Evolutionary conservation across 768 basidiomycete genomes (phyloP), one percentile per base, ranked within the genome.

Genomic region (Lactarius psammicola): DNA sequence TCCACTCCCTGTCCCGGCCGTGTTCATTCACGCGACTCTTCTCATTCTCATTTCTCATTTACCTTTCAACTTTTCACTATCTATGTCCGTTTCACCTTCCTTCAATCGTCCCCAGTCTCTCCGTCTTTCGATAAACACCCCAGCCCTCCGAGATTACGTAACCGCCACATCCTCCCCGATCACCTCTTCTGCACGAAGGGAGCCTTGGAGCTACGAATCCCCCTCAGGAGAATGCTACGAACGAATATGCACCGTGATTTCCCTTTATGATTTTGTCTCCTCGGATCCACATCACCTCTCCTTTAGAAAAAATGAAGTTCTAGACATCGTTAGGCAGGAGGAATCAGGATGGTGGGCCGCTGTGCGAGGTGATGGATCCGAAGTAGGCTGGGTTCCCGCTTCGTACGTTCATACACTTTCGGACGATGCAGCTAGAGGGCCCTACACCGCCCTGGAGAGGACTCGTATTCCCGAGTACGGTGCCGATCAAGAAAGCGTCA

Each of bases 311-410:
- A 84, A 85, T 67, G 90, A 92, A 68, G 82, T 91, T 26, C 75
- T 93, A 33, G 82, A 84, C 28, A 78, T 92, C 59, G 79, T 92
- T 54, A 85, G 85, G 74, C 80, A 84, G 74, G 88, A 91, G 74
- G 80, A 82, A 15, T 83, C 86, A 2, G 90, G 91, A 11, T 92
- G 90, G 90, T 92, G 90, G 89, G 90, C 88, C 23, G 91, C 90
- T 23, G 82, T 88, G 76, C 79, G 84, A 28, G 75, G 76, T 13
- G 79, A 79, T 42, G 82, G 81, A 15, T 77, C 81, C 57, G 73
- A 75, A 38, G 80, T 89, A 36, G 89, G 90, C 55, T 92, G 91
- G 91, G 85, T 92, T 65, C 90, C 90, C 11, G 82, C 84, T 68
- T 84, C 86, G 1, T 92, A 84, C 74, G 88, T 93, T 6, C 78